Conservation (phyloP, 2,329 filamentous ascomycete genomes). For the Penicillium sp. region DNA sequence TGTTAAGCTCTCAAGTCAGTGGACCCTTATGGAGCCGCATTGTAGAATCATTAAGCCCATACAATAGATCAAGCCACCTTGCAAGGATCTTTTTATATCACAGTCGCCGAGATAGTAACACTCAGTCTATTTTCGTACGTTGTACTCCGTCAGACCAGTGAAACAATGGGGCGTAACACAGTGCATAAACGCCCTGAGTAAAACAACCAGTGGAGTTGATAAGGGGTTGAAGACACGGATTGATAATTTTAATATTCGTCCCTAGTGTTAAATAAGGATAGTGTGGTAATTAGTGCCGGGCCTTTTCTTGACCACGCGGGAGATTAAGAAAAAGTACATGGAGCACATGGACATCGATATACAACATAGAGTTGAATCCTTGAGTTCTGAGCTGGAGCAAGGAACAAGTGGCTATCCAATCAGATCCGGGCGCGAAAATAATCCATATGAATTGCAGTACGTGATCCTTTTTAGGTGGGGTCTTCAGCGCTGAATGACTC, state of each 20-base stretch:
- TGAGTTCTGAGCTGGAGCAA: not conserved
- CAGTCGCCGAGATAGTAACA: not conserved
- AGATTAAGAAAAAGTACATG: not conserved
- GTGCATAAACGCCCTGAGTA: not conserved
- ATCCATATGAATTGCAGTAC: not conserved
- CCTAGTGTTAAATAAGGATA: not conserved
- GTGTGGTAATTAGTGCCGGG: not conserved
- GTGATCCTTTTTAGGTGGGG: not conserved
- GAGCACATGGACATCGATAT: not conserved
- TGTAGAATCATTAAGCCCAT: constrained; percentile 1
- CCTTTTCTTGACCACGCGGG: not conserved
- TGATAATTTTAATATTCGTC: not conserved
- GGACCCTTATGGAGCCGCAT: constrained; percentile 3
- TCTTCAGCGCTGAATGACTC: not conserved
- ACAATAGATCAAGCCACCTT: constrained; percentile 9
- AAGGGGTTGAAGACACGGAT: not conserved
- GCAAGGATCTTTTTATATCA: constrained; percentile 2
- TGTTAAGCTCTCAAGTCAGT: not conserved
- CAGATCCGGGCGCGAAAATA: not conserved
- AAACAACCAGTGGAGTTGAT: not conserved
- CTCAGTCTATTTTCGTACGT: not conserved
- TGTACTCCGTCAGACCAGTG: not conserved
- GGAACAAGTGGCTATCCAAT: not conserved
- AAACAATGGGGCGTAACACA: not conserved
- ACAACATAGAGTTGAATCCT: not conserved